Base-by-base conservation (phyloP, 2,329 filamentous ascomycete genomes). In the Aspergillus tamarii region DNA sequence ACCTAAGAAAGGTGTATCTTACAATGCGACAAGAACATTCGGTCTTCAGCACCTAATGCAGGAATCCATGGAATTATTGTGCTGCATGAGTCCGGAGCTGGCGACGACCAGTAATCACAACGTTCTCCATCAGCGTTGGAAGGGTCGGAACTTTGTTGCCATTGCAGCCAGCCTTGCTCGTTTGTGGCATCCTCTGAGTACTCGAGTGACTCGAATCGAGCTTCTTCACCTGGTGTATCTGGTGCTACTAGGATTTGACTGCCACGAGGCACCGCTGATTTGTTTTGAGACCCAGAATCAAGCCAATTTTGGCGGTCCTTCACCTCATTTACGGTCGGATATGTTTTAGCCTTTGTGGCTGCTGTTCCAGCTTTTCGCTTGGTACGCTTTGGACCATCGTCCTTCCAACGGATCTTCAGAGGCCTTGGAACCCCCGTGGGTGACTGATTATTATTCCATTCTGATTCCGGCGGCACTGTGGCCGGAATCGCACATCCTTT, bases 1-100 rank as follows among this genome's bases (percentile, higher is more conserved):
- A 28, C 1, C 21, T 1, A 4, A 23, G 6, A 28, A 10, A 50
- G 5, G 23, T 26, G 46, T 16, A 50, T 14, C 46, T 26, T 50
- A 69, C 67, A 70, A 32, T 70, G 67, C 14, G 65, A 66, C 39
- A 70, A 63, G 0, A 64, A 46, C 62, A 67, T 66, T 5, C 67
- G 67, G 7, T 48, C 55, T 14, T 59, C 46, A 6, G 66, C 12
- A 30, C 52, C 55, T 28, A 69, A 39, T 2, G 63, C 62, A 28
- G 66, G 57, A 12, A 70, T 64, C 67, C 67, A 70, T 36, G 52
- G 55, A 21, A 21, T 39, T 21, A 65, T 16, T 36, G 52, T 11
- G 21, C 21, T 41, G 19, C 39, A n/a, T 7, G 16, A 41, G 39
- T 9, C 16, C 1, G 39, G 39, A 10, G 16, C 39, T n/a, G 2